Percentiles rank a stretch among this genome's conserved stretches.
phyloP scores from a whole-genome alignment of 1,284 basidiomycete genomes.

The Cutaneotrichosporon cyanovorans region DNA sequence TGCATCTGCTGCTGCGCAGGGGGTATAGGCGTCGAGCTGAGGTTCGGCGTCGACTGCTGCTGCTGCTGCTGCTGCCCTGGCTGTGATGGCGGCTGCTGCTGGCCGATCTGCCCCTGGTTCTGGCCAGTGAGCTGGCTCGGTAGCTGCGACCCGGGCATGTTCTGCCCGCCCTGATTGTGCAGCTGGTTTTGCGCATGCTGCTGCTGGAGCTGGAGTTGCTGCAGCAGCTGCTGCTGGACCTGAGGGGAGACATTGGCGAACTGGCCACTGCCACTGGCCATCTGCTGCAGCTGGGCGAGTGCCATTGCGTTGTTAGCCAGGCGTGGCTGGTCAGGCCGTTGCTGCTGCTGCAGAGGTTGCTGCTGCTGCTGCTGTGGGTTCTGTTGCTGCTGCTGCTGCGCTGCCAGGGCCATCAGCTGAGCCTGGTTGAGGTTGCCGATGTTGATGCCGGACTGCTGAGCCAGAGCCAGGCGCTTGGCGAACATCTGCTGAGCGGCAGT shows the following conservation, averaged over 20 bases:
- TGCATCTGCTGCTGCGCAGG: neutral
- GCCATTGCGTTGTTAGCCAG: slow-evolving; percentile 1
- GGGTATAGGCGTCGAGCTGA: neutral
- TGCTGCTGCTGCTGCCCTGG: slow-evolving; percentile 2
- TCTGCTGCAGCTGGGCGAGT: slow-evolving; percentile 12
- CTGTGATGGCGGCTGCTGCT: neutral
- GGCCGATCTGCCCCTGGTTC: neutral
- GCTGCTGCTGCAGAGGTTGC: slow-evolving; percentile 1
- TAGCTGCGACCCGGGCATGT: neutral
- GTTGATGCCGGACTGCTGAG: slow-evolving; percentile 7
- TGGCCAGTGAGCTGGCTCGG: neutral
- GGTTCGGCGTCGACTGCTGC: slow-evolving; percentile 12
- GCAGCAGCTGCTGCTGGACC: slow-evolving; percentile 13
- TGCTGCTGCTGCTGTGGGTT: neutral
- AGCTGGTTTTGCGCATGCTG: slow-evolving; percentile 4
- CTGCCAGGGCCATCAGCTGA: slow-evolving; percentile 3
- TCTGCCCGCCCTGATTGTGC: slow-evolving; percentile 1
- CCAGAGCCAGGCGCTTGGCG: slow-evolving; percentile 6
- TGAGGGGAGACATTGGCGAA: slow-evolving; percentile 5
- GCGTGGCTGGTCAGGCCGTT: slow-evolving; percentile 1
- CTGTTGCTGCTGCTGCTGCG: slow-evolving; percentile 5
- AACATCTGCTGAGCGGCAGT: slow-evolving; percentile 2
- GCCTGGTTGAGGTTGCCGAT: slow-evolving; percentile 3
- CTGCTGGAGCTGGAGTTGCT: slow-evolving; percentile 8
- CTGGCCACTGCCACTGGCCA: slow-evolving; percentile 2